These are phyloP conservation scores for Penicillium odoratum DNA, from an alignment of 495 filamentous ascomycete species.

Conservation along the genomic window DNA sequence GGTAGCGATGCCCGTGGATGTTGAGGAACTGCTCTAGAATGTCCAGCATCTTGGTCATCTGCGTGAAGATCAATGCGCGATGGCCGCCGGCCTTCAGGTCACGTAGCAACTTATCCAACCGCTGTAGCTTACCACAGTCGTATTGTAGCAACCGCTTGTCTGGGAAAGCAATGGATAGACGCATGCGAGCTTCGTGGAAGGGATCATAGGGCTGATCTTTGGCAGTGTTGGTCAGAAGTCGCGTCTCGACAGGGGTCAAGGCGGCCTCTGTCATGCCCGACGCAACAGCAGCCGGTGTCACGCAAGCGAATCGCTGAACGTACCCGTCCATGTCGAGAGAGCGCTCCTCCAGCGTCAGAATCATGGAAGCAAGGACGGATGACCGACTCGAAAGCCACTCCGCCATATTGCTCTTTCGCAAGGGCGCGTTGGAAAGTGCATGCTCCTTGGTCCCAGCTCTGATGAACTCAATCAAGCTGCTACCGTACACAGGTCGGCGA, in stretches of 20 bases:
- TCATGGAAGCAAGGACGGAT: constrained; percentile 66
- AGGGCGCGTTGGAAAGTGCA: constrained; percentile 39
- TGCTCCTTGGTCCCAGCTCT: constrained; percentile 57
- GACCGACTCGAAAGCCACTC: constrained; percentile 76
- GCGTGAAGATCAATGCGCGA: constrained; percentile 95
- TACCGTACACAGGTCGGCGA: constrained; percentile 78
- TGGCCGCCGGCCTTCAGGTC: constrained; percentile 87
- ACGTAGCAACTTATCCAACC: constrained; percentile 82
- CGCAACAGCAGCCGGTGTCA: constrained; percentile 85
- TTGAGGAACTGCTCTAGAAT: constrained; percentile 98
- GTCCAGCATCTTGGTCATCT: constrained; percentile 99
- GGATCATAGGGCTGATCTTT: constrained; percentile 68
- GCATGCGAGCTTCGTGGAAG: constrained; percentile 92
- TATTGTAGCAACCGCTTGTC: constrained; percentile 95
- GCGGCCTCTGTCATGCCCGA: constrained; percentile 69
- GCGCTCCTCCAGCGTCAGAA: constrained; percentile 71
- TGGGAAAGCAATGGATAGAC: constrained; percentile 92
- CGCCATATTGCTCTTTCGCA: constrained; percentile 49
- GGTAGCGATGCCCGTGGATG: constrained; percentile 95
- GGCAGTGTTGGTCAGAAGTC: constrained; percentile 49
- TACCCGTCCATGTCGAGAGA: constrained; percentile 66
- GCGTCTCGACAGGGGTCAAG: constrained; percentile 63
- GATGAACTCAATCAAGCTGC: constrained; percentile 68
- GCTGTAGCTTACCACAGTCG: constrained; percentile 96
- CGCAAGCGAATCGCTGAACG: constrained; percentile 85